Evolutionary conservation across 176 grass and related monocot genomes (phyloP).

Genomic region (Tuctoria greenei): DNA sequence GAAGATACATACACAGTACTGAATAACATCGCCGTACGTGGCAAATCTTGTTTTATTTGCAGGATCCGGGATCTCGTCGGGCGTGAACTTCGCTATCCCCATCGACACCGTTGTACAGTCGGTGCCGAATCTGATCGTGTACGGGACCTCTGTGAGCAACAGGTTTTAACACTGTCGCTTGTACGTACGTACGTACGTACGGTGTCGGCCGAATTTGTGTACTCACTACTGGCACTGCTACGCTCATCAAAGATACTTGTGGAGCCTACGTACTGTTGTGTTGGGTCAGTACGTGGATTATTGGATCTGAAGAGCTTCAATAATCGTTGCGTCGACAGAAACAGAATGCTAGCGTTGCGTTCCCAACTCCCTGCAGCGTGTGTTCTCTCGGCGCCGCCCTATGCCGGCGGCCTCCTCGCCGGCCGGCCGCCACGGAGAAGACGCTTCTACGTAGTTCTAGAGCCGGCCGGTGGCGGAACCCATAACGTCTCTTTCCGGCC

Average conservation of each 20-base stretch:
- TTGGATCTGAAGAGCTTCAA: not conserved
- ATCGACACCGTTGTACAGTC: conserved; percentile 70
- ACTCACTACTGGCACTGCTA: not conserved
- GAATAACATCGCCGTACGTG: conserved; percentile 8
- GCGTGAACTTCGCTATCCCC: conserved; percentile 84
- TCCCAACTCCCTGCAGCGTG: no score
- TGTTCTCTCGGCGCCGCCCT: no score
- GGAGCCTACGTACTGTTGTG: no score
- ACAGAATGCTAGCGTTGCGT: no score
- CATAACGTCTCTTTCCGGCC: no score
- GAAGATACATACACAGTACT: not conserved
- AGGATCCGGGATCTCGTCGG: conserved; percentile 88
- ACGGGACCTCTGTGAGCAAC: conserved; percentile 67
- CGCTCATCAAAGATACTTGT: not conserved
- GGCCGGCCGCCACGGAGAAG: no score
- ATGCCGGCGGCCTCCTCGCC: no score
- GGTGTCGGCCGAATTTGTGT: not conserved
- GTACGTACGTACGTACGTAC: not conserved
- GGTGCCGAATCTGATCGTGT: conserved; percentile 67
- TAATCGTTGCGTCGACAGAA: no score
- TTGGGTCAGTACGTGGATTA: not conserved
- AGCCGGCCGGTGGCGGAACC: no score
- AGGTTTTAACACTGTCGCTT: conserved; percentile 52
- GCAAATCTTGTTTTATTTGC: conserved; percentile 27
- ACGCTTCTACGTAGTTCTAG: no score